Percentiles rank a stretch among this genome's conserved stretches.
Evolutionary conservation across 257 asterid species (phyloP).

Genomic region (Buddleja alternifolia): DNA sequence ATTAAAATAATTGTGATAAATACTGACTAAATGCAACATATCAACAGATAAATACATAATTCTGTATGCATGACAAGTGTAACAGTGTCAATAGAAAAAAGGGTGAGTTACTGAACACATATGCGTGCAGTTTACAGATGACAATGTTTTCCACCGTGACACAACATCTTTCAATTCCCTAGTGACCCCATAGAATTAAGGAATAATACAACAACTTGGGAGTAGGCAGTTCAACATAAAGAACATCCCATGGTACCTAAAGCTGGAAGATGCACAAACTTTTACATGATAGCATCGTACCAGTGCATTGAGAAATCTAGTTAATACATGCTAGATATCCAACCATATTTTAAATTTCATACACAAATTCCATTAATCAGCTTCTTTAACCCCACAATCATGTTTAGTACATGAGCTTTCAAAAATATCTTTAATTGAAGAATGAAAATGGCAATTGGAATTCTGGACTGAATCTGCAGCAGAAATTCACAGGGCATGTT

Average conservation of each 20-base stretch:
- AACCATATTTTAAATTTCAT: not conserved
- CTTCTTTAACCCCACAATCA: not conserved
- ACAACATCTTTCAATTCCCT: not conserved
- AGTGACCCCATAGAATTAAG: conserved; percentile 5
- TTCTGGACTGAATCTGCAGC: conserved; percentile 6
- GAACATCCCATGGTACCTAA: not conserved
- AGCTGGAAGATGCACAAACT: not conserved
- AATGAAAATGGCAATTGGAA: not conserved
- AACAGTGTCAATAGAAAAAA: not conserved
- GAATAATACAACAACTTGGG: not conserved
- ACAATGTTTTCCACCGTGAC: not conserved
- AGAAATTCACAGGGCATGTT: not conserved
- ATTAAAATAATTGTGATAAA: not conserved
- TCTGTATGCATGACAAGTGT: not conserved
- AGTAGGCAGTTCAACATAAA: not conserved
- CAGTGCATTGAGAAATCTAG: not conserved
- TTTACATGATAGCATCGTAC: not conserved
- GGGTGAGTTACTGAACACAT: not conserved
- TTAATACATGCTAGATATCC: not conserved
- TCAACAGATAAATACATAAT: not conserved
- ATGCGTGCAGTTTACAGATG: not conserved
- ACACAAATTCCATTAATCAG: not conserved
- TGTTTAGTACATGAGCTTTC: not conserved
- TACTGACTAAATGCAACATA: not conserved
- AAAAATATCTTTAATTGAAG: not conserved